These are phyloP conservation scores for Rhodotorula sp. DNA, from an alignment of 1,284 basidiomycete species.

Conservation along the genomic window DNA sequence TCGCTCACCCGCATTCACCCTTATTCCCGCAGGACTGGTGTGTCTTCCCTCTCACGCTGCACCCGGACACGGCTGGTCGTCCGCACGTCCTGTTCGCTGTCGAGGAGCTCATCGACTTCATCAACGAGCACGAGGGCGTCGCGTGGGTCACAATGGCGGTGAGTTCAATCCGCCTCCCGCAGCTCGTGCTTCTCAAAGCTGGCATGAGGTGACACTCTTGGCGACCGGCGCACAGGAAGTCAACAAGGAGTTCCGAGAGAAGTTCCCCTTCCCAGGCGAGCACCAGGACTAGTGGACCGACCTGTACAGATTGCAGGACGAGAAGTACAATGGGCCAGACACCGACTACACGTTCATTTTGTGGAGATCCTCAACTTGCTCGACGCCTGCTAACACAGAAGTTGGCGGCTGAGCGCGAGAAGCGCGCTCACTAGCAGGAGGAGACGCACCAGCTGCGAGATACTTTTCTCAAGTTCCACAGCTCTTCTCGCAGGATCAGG, in stretches of 20 bases:
- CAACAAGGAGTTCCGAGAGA: conserved; percentile 23
- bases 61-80: conserved; percentile 72
- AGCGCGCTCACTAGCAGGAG: not conserved
- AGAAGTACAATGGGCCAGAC: too few relatives aligned
- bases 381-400: not conserved
- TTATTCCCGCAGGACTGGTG: not conserved
- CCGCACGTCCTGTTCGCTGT: conserved; percentile 70
- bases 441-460: not conserved
- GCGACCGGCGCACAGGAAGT: not conserved
- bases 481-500: conserved; percentile 40
- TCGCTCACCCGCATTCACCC: not conserved
- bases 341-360: not conserved
- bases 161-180: conserved; percentile 38
- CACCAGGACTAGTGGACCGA: not conserved
- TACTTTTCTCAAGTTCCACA: conserved; percentile 28
- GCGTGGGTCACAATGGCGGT: conserved; percentile 71
- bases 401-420: not conserved
- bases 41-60: conserved; percentile 51
- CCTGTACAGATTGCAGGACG: too few relatives aligned
- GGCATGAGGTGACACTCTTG: too few relatives aligned
- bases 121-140: conserved; percentile 54
- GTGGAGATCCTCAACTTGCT: not conserved
- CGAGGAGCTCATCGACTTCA: conserved; percentile 51
- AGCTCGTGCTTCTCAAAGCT: not conserved
- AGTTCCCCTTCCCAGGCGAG: conserved; percentile 4